A percentile compares a stretch with the other conserved stretches of the same genome.
phyloP scores from a whole-genome alignment of 75 land plant genomes.

The Picea glauca region DNA sequence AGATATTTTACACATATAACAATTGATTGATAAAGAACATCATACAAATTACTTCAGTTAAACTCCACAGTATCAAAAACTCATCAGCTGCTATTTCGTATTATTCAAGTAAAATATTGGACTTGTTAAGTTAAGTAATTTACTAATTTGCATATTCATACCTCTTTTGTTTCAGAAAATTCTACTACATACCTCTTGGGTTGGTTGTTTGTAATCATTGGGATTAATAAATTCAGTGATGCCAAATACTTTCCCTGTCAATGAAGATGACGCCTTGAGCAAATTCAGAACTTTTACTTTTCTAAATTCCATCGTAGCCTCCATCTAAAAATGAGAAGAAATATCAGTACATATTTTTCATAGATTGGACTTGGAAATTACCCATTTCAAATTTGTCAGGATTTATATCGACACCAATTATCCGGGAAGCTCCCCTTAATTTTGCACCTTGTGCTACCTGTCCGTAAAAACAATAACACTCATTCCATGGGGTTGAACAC shows the following conservation, averaged over 20 bases:
- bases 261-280: not conserved
- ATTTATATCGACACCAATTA: slow-evolving; percentile 89
- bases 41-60: too few relatives aligned
- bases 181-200: slow-evolving; percentile 55
- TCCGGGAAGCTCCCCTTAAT: slow-evolving; percentile 70
- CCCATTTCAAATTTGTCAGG: slow-evolving; percentile 65
- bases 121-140: too few relatives aligned
- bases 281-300: not conserved
- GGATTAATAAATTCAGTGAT: slow-evolving; percentile 79
- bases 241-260: slow-evolving; percentile 70
- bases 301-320: not conserved
- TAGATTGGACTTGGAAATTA: slow-evolving; percentile 1
- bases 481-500: not conserved
- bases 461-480: not conserved
- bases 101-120: too few relatives aligned
- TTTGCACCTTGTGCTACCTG: slow-evolving; percentile 89
- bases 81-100: too few relatives aligned
- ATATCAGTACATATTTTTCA: not conserved
- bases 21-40: too few relatives aligned
- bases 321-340: not conserved
- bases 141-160: too few relatives aligned
- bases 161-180: too few relatives aligned
- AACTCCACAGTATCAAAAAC: too few relatives aligned
- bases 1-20: too few relatives aligned
- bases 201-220: slow-evolving; percentile 61